Conservation (phyloP, 2,329 filamentous ascomycete genomes). For the Fusarium floridanum region DNA sequence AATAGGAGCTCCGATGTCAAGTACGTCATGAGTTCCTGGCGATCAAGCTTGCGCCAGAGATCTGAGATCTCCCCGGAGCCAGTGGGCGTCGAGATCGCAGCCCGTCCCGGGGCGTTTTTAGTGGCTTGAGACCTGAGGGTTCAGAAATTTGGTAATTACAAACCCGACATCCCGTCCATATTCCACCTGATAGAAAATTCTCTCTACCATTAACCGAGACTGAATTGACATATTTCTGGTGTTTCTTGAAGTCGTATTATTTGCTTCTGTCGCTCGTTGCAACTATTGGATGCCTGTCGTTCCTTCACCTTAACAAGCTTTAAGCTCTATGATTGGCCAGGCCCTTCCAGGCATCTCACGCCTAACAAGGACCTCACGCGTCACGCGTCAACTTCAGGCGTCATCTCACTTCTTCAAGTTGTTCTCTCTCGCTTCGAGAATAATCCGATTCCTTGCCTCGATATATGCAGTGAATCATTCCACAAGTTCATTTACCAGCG, state of each 20-base stretch:
- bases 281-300: background rate
- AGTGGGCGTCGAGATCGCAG: constrained; percentile 4
- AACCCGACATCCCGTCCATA: background rate
- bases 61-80: constrained; percentile 35
- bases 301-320: background rate
- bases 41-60: constrained; percentile 46
- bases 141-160: background rate
- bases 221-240: background rate
- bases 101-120: background rate
- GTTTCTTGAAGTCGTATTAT: background rate
- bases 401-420: constrained; percentile 6
- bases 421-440: constrained; percentile 38
- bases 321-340: constrained; percentile 29
- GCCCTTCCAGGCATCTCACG: constrained; percentile 16
- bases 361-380: constrained; percentile 12
- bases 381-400: constrained; percentile 40
- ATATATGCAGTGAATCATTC: constrained; percentile 26
- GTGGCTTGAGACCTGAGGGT: background rate
- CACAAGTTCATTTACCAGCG: constrained; percentile 24
- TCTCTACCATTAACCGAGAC: background rate
- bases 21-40: constrained; percentile 47
- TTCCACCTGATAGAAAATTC: background rate
- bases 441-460: constrained; percentile 14
- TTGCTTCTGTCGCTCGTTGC: background rate
- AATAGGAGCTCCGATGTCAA: constrained; percentile 46